Evolutionary conservation across 768 basidiomycete genomes (phyloP).

Genomic region (Harrya chromipes): DNA sequence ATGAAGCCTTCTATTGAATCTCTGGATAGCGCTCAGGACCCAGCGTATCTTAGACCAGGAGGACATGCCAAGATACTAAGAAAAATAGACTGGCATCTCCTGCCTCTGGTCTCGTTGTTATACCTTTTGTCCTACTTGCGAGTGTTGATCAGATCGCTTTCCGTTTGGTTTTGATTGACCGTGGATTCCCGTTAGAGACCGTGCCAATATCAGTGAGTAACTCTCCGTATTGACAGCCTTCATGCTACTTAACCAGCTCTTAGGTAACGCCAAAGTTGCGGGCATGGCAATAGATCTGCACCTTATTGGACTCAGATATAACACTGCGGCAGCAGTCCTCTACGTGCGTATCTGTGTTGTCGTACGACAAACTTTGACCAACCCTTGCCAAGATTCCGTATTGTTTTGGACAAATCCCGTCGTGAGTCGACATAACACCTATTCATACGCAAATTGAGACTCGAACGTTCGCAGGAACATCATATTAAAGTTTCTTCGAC

Average conservation of each 20-base stretch:
- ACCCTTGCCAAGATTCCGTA: conserved; percentile 26
- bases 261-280: conserved; percentile 32
- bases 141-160: background rate
- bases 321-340: conserved; percentile 33
- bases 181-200: too few species aligned
- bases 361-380: background rate
- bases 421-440: conserved; percentile 14
- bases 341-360: conserved; percentile 17
- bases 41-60: too few species aligned
- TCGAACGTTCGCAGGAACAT: conserved; percentile 21
- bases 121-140: too few species aligned
- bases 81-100: background rate
- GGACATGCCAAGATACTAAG: background rate
- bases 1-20: too few species aligned
- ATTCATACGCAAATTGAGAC: too few species aligned
- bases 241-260: conserved; percentile 13
- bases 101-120: too few species aligned
- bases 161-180: too few species aligned
- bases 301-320: conserved; percentile 28
- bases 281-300: conserved; percentile 37
- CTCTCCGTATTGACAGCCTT: too few species aligned
- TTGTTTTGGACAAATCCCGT: conserved; percentile 30
- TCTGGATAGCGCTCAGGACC: too few species aligned
- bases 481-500: conserved; percentile 22
- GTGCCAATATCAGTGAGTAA: too few species aligned